Percentiles rank a stretch among this genome's conserved stretches.
phyloP scores from a whole-genome alignment of 78 protist species.

The Neovahlkampfia damariscottae region DNA sequence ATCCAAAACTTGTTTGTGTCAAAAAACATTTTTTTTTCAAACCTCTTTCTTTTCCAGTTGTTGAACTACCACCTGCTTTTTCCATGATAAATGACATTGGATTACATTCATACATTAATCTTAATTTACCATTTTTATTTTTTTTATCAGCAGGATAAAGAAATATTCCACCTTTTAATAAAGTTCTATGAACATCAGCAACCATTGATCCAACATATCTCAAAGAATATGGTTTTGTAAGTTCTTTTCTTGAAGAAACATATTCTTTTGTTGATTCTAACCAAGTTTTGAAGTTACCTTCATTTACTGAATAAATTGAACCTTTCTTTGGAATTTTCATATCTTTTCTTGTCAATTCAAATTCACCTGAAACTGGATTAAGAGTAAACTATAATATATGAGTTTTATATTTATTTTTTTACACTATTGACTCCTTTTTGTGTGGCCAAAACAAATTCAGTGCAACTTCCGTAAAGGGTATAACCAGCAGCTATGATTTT shows the following conservation, averaged over 20 bases:
- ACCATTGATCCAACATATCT: conserved; percentile 92
- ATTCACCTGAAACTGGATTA: conserved; percentile 66
- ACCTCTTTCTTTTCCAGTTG: conserved; percentile 10
- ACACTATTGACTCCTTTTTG: conserved; percentile 30
- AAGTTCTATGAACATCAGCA: conserved; percentile 89
- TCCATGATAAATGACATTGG: conserved; percentile 73
- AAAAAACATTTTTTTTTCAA: neutral
- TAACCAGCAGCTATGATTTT: conserved; percentile 57
- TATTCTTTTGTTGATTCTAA: conserved; percentile 7
- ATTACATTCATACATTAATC: conserved; percentile 53
- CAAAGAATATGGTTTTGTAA: conserved; percentile 32
- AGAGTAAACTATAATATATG: conserved; percentile 44
- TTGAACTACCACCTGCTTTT: conserved; percentile 40
- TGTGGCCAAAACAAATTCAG: conserved; percentile 37
- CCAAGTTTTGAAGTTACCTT: conserved; percentile 71
- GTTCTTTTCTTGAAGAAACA: conserved; percentile 14
- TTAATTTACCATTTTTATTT: conserved; percentile 61
- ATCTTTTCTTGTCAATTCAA: conserved; percentile 56
- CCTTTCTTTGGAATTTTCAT: conserved; percentile 29
- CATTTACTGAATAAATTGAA: conserved; percentile 81
- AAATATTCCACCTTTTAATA: conserved; percentile 90
- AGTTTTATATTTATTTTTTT: neutral
- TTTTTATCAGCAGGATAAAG: conserved; percentile 77
- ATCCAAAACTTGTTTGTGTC: conserved; percentile 10
- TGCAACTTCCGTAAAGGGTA: conserved; percentile 54